Base-by-base conservation (phyloP, 1,284 basidiomycete genomes). In the Sanghuangporus baumii region DNA sequence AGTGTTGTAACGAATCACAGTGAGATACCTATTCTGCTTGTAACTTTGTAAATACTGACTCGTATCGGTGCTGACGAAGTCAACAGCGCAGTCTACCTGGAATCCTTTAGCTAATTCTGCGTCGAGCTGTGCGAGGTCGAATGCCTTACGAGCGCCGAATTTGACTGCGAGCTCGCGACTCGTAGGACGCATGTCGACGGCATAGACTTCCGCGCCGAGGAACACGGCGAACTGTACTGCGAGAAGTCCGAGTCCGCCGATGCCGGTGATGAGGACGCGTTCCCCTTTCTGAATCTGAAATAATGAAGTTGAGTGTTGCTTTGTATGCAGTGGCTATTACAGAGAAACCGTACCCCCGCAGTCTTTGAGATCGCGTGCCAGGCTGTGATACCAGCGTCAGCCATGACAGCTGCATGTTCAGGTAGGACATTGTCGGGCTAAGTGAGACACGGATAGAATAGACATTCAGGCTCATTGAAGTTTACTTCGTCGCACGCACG, bases 161-260 rank as follows among this genome's bases (percentile, higher is more conserved):
- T 69, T 60, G 8, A 71, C 6, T 11, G 69, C 71, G 14, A 71
- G 66, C 31, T 66, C 60, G 36, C 71, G 67, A 7, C 70, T 67
- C 37, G 51, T 67, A 6, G 66, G 68, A 48, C 68, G 69, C 65
- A 68, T 68, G 60, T 73, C 70, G 56, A 69, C 59, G 31, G 66
- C 69, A 58, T 68, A 72, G 2, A 72, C 71, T 20, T 66, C 69
- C 18, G 69, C 69, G 12, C 70, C 70, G 50, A 69, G 68, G 55
- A 64, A 59, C 55, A 69, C 70, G 1, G 71, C 70, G 47, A 68
- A 68, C 60, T 74, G 72, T 7, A 74, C 62, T 0, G 71, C 73
- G 3, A 72, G 66, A 51, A 72, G 72, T 0, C 73, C 72, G 11
- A 74, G 64, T 1, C 73, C 72, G 14, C 73, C 73, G 51, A 71